Evolutionary conservation across 108 stramenopile species (phyloP), one percentile per base, ranked within the genome.

Genomic region (Cyclotella atomus): DNA sequence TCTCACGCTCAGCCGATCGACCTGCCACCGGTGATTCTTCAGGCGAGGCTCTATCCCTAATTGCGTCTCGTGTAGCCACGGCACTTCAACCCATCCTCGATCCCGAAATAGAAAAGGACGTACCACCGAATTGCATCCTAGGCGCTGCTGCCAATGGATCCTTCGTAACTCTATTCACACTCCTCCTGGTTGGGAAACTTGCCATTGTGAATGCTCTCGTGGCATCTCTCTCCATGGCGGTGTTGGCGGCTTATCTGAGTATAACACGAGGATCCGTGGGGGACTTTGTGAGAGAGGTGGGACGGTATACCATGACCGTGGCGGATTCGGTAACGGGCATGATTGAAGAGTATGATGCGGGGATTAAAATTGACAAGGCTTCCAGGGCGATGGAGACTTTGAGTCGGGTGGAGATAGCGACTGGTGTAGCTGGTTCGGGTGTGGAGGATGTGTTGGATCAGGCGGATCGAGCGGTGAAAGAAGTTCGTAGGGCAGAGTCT

Each of bases 121-220:
- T 89, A 20, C 79, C 88, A 21, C 59, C 56, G 10, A 73, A 79
- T 38, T 59, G 70, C 19, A 89, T 92, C 72, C 78, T 83, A 46
- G 91, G 91, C 15, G 87, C 91, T 15, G 82, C 77, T 25, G 32
- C 88, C n/a, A 32, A 75, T 19, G 88, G 80, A 34, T 79, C 87
- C 41, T 55, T 73, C 44, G 33, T 89, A 34, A 61, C 76, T n/a
- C 44, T 86, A 17, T 62, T 89, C 55, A 63, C 79, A 16, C 65
- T 78, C 24, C 55, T 75, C 41, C 10, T 76, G 0, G 17, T 81
- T 32, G 64, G 49, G 20, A 34, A 33, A 30, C 29, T 63, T 21
- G 24, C 75, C 20, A 12, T 64, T 1, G 21, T 68, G 2, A 1
- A 43, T 33, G 76, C 85, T 7, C 24, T 85, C 12, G 64, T 85